These are phyloP conservation scores for Pythium phragmitis DNA, from an alignment of 352 stramenopile species.

Conservation along the genomic window DNA sequence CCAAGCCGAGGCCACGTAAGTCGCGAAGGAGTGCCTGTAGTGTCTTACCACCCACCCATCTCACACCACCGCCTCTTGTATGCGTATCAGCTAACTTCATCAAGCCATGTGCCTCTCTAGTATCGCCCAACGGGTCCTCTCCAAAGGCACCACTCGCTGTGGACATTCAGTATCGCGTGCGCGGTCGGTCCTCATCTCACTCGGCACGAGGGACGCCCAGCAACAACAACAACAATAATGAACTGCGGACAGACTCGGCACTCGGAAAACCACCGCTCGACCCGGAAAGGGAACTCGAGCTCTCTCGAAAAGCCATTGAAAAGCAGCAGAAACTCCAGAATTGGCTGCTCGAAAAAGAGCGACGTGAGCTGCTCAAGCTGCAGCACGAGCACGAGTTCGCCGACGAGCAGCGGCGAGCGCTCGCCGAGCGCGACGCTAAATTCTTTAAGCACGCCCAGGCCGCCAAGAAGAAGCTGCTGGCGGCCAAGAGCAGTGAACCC, in stretches of 20 bases:
- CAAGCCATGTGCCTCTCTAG: slow-evolving; percentile 16
- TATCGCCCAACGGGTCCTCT: slow-evolving; percentile 17
- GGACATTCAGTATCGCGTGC: slow-evolving; percentile 67
- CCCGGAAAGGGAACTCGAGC: slow-evolving; percentile 62
- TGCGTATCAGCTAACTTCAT: slow-evolving; percentile 2
- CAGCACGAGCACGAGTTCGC: slow-evolving; percentile 76
- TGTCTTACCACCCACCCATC: background rate
- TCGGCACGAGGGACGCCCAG: slow-evolving; percentile 9
- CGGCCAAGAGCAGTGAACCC: slow-evolving; percentile 14
- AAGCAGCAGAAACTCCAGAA: slow-evolving; percentile 89
- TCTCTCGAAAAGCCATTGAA: slow-evolving; percentile 80
- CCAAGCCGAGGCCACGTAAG: slow-evolving; percentile 33
- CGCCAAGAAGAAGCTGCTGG: slow-evolving; percentile 63
- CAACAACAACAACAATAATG: slow-evolving; percentile 36
- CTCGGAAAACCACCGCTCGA: slow-evolving; percentile 28
- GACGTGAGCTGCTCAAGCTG: slow-evolving; percentile 76
- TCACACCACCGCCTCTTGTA: background rate
- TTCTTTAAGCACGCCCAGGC: slow-evolving; percentile 75
- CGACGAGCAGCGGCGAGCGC: slow-evolving; percentile 62
- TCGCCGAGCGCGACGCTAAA: slow-evolving; percentile 71
- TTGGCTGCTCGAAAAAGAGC: slow-evolving; percentile 90
- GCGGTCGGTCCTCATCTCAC: slow-evolving; percentile 36
- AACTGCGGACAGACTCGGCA: slow-evolving; percentile 13
- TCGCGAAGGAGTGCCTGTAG: background rate
- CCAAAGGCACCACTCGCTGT: slow-evolving; percentile 20